These are phyloP conservation scores for Anacardium occidentale DNA, from an alignment of 345 rosid genomes.

Conservation along the genomic window DNA sequence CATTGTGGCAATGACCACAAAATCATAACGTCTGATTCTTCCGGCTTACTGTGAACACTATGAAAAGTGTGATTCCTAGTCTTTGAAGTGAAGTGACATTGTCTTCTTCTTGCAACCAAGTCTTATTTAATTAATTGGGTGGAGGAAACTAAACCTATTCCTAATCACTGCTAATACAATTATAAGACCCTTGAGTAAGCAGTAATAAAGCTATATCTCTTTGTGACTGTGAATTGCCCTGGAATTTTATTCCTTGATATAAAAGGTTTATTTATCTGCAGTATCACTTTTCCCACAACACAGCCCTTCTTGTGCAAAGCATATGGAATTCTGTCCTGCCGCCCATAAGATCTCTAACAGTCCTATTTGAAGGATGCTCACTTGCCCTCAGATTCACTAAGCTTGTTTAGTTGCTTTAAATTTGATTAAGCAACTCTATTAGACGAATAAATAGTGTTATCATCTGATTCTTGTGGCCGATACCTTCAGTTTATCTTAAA, in stretches of 20 bases:
- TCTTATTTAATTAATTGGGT: not conserved
- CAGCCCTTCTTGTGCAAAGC: not conserved
- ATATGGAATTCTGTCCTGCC: not conserved
- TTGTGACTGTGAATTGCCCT: not conserved
- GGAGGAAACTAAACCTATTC: not conserved
- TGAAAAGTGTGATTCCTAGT: not conserved
- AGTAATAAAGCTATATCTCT: not conserved
- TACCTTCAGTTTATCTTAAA: no score
- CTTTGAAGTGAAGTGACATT: not conserved
- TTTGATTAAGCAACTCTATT: not conserved
- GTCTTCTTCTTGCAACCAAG: not conserved
- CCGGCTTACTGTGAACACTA: not conserved
- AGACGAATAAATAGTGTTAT: no score
- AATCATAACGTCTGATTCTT: not conserved
- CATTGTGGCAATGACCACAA: not conserved
- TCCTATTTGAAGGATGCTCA: not conserved
- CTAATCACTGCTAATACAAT: not conserved
- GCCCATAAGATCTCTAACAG: not conserved
- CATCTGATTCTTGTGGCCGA: no score
- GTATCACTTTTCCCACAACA: not conserved
- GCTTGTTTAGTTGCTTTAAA: not conserved
- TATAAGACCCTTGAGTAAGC: not conserved
- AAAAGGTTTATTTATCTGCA: not conserved
- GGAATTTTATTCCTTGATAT: not conserved
- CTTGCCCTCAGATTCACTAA: not conserved